phyloP scores from a whole-genome alignment of 257 asterid genomes.

The Nicotiana sylvestris region DNA sequence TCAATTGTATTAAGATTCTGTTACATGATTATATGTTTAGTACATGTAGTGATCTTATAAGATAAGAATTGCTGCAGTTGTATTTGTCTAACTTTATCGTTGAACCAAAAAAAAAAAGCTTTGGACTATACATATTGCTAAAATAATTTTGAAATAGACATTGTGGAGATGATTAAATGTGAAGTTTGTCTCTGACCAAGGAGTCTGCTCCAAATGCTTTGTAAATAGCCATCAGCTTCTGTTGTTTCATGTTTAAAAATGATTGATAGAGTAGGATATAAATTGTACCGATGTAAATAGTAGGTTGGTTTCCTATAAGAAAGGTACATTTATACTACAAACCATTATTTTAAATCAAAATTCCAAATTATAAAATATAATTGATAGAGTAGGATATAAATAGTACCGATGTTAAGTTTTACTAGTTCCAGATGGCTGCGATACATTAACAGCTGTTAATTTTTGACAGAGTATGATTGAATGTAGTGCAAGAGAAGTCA shows the following conservation, averaged over 20 bases:
- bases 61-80: neutral
- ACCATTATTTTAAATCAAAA: neutral
- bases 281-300: too few species aligned
- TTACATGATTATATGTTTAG: neutral
- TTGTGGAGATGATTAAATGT: neutral
- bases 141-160: neutral
- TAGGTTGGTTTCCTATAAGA: neutral
- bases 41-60: neutral
- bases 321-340: neutral
- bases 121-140: neutral
- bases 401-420: too few species aligned
- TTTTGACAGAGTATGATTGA: too few species aligned
- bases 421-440: too few species aligned
- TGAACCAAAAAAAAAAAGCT: neutral
- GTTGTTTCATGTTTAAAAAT: neutral
- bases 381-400: too few species aligned
- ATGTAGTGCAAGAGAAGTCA: neutral
- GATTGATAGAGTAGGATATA: too few species aligned
- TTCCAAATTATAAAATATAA: too few species aligned
- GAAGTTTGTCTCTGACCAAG: neutral
- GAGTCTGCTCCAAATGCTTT: neutral
- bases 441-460: too few species aligned
- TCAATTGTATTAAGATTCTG: too few species aligned
- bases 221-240: neutral
- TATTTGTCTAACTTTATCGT: neutral